phyloP scores from a whole-genome alignment of 2,329 filamentous ascomycete species.

The Esteya vermicola region DNA sequence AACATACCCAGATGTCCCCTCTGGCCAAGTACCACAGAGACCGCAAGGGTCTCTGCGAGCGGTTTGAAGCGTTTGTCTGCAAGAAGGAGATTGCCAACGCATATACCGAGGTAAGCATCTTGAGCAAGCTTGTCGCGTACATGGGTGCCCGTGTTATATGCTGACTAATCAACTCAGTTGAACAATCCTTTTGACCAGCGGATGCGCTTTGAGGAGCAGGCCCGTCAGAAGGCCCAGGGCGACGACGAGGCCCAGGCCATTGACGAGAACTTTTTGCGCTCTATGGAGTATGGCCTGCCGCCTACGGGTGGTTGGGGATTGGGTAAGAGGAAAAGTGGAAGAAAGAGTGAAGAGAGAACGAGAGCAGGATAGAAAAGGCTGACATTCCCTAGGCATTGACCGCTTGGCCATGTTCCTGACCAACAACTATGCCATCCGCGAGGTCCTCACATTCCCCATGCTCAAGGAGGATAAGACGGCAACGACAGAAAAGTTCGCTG shows the following conservation, averaged over 20 bases:
- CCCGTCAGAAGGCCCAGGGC: conserved; percentile 85
- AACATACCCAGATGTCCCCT: conserved; percentile 55
- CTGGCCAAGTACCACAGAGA: conserved; percentile 88
- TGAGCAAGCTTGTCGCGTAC: neutral
- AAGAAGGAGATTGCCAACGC: conserved; percentile 97
- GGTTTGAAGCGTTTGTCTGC: conserved; percentile 89
- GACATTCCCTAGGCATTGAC: conserved; percentile 52
- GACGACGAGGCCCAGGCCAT: conserved; percentile 94
- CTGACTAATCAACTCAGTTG: conserved; percentile 38
- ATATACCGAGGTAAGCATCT: conserved; percentile 65
- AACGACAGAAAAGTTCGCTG: conserved; percentile 32
- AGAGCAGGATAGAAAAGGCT: no score
- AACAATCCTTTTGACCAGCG: conserved; percentile 95
- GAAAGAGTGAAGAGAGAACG: no score
- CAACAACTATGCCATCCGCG: conserved; percentile 89
- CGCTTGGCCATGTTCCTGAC: conserved; percentile 50
- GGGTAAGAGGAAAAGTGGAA: no score
- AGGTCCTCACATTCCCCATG: conserved; percentile 92
- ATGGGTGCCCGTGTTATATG: neutral
- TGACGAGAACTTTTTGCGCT: conserved; percentile 88
- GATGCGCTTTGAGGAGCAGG: conserved; percentile 86
- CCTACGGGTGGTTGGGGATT: conserved; percentile 95
- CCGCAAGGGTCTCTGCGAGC: conserved; percentile 76
- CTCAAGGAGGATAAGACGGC: conserved; percentile 69
- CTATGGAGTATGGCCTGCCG: conserved; percentile 61